Base-by-base conservation (phyloP, 305 asterid species). In the Solanum hybrid region DNA sequence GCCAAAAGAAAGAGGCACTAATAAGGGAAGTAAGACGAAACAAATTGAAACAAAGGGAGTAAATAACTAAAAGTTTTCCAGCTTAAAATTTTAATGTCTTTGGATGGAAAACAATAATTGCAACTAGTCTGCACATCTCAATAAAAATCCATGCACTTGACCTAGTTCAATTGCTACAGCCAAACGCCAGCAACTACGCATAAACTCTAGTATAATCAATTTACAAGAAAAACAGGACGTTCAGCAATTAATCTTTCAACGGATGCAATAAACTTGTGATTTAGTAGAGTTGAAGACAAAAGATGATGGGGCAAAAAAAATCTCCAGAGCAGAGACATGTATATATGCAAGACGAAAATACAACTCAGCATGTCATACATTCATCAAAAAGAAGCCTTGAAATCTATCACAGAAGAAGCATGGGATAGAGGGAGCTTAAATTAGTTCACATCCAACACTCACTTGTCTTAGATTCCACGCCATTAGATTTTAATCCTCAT, bases 401-500 rank as follows among this genome's bases (percentile, higher is more conserved):
- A 73, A 84, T 84, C 75, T 51, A 84, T 51, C 76, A 60, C 51
- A 85, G 88, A 85, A 32, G 51, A 60, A 56, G 34, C 78, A 85
- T 85, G 88, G 69, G 78, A 60, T 60, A 34, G 24, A 85, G 77
- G 77, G 46, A 34, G 88, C 76, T 32, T 32, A 85, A 85, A 85
- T 56, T 60, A 64, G 78, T 60, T 85, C 51, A 34, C 77, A 85
- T 32, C 78, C 8, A 60, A 60, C 34, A 85, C 88, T 85, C 34
- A 85, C 88, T 35, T 60, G 78, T 22, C 88, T 85, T 13, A 60
- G 87, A 84, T 84, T 82, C 73, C 87, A 46, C 9, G 72, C 87
- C 56, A 71, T 92, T 88, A 42, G 86, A 89, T 79, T 85, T 91
- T 91, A 96, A 10, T 96, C 99, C 46, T 97, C 99, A 20, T 97